Conservation (phyloP, 2,329 filamentous ascomycete species). For the Colletotrichum phormii region DNA sequence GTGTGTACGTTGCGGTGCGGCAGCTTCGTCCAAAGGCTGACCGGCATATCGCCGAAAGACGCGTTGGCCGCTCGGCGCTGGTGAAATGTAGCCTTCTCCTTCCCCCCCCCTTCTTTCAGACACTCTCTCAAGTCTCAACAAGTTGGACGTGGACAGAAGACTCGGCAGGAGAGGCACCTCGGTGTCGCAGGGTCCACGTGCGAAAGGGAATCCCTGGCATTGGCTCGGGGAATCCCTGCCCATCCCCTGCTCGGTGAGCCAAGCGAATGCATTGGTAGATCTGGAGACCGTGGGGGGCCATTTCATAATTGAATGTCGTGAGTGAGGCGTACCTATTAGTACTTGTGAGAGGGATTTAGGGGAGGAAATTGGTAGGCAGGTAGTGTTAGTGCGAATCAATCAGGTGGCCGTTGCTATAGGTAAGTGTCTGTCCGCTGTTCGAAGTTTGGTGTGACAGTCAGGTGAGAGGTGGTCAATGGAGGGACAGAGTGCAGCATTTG, state of each 20-base stretch:
- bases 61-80: not conserved
- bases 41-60: not conserved
- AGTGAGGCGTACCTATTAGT: constrained; percentile 8
- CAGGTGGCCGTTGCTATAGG: not conserved
- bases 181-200: constrained; percentile 21
- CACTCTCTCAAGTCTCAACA: too few species aligned
- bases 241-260: constrained; percentile 2
- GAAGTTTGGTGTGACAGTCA: not conserved
- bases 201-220: constrained; percentile 10
- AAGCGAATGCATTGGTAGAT: constrained; percentile 21
- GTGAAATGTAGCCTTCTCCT: not conserved
- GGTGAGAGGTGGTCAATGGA: not conserved
- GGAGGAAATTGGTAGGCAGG: not conserved
- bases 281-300: constrained; percentile 15
- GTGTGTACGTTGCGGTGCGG: not conserved
- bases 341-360: not conserved
- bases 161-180: not conserved
- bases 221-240: constrained; percentile 18
- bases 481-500: not conserved
- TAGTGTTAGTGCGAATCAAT: not conserved
- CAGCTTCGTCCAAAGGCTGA: not conserved
- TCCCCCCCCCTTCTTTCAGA: not conserved
- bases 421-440: not conserved
- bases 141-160: too few species aligned
- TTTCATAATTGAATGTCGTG: not conserved